Percentiles rank a stretch among this genome's conserved stretches.
phyloP scores from a whole-genome alignment of 108 stramenopile species.

The Pseudonitzschia delicatissima region DNA sequence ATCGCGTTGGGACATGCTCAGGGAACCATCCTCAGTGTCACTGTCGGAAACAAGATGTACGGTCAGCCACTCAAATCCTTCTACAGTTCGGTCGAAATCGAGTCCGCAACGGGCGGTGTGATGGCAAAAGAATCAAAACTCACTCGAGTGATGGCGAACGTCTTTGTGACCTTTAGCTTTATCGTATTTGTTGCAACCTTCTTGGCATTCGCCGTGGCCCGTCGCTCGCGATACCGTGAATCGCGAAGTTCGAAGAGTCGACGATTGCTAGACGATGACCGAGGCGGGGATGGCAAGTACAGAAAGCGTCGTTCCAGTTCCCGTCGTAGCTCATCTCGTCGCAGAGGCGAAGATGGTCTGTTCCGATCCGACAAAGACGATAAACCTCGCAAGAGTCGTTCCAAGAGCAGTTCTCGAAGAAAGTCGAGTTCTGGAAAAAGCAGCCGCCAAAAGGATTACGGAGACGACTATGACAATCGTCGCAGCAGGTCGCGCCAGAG shows the following conservation, averaged over 20 bases:
- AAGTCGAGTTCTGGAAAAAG: constrained; percentile 19
- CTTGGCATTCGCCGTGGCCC: constrained; percentile 82
- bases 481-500: constrained; percentile 9
- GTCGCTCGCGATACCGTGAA: constrained; percentile 69
- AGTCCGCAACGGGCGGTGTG: not conserved
- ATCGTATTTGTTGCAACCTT: constrained; percentile 84
- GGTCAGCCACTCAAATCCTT: constrained; percentile 42
- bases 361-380: constrained; percentile 23
- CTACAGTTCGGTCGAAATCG: constrained; percentile 21
- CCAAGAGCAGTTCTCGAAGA: constrained; percentile 30
- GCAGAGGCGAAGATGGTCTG: constrained; percentile 32
- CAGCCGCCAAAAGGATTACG: constrained; percentile 15
- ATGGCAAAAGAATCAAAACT: constrained; percentile 37
- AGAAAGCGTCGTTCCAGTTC: constrained; percentile 31
- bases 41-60: constrained; percentile 56
- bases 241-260: constrained; percentile 46
- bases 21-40: constrained; percentile 58
- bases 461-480: constrained; percentile 19
- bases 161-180: constrained; percentile 64
- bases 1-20: constrained; percentile 71
- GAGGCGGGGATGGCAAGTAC: constrained; percentile 26
- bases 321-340: constrained; percentile 26
- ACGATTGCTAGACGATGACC: constrained; percentile 63
- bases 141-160: constrained; percentile 69
- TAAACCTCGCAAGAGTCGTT: constrained; percentile 30